A percentile compares a stretch with the other conserved stretches of the same genome.
phyloP scores from a whole-genome alignment of 345 rosid genomes.

The Rubroshorea leprosula region DNA sequence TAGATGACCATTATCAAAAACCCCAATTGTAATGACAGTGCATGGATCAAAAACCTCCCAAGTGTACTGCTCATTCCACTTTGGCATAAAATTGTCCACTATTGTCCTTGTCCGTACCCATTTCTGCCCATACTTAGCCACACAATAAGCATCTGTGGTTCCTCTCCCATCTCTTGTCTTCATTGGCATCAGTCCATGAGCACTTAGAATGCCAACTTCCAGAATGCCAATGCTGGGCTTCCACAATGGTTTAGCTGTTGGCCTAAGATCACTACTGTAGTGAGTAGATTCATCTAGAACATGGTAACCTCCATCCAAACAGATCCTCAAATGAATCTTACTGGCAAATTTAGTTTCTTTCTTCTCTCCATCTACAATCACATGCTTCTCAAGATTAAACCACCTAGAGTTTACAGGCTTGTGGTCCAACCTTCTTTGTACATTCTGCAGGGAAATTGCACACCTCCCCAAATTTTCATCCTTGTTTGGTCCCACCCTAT shows the following conservation, averaged over 20 bases:
- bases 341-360: conserved; percentile 79
- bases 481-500: conserved; percentile 62
- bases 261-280: conserved; percentile 89
- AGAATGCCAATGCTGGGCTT: conserved; percentile 67
- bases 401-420: conserved; percentile 66
- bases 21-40: conserved; percentile 91
- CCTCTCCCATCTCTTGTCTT: conserved; percentile 82
- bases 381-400: conserved; percentile 83
- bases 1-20: conserved; percentile 78
- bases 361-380: conserved; percentile 63
- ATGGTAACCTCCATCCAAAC: conserved; percentile 96
- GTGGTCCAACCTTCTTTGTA: conserved; percentile 83
- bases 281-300: conserved; percentile 98
- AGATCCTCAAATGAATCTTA: conserved; percentile 77
- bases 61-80: conserved; percentile 96
- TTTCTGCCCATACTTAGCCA: conserved; percentile 96
- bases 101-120: conserved; percentile 96
- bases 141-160: conserved; percentile 95
- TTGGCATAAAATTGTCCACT: conserved; percentile 70
- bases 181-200: conserved; percentile 82
- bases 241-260: conserved; percentile 94
- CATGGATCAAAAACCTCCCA: conserved; percentile 98
- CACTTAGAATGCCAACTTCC: conserved; percentile 72
- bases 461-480: conserved; percentile 69
- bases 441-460: conserved; percentile 44